Base-by-base conservation (phyloP, 495 filamentous ascomycete genomes). In the Podospora pseudopauciseta region DNA sequence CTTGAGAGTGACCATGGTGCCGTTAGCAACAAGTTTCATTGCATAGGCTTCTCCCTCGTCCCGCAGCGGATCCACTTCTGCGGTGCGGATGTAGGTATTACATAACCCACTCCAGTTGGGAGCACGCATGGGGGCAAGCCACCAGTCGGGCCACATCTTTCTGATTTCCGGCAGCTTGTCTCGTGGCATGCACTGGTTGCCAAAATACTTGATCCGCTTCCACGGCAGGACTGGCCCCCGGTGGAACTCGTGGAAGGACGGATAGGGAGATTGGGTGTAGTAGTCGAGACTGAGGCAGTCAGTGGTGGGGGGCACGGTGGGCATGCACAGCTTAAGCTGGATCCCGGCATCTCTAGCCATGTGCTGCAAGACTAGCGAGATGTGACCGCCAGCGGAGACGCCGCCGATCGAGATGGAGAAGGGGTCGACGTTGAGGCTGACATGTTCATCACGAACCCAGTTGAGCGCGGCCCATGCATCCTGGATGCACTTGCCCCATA, bases 11-110 rank as follows among this genome's bases (percentile, higher is more conserved):
- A 85, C 82, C 71, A 80, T 78, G 63, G 75, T 80, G 9, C 84
- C 84, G 1, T 75, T 79, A 53, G 81, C 78, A 28, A 84, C 67
- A 19, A 86, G 72, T 65, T 81, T 82, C 67, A 71, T 66, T 1
- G 77, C 83, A 68, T 86, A 86, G 0, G 81, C 81, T 72, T 85
- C 83, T 0, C 83, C 84, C 71, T 86, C 84, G 70, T 86, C 84
- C 1, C 84, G 70, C 63, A 86, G 65, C 0, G 83, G 80, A 65
- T 86, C 84, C 64, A 78, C 79, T 13, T 82, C 81, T 16, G 79
- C 83, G 0, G 84, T 85, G 32, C 80, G 77, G 26, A 86, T 77
- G 34, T 82, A 81, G 0, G 83, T 85, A 19, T 79, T 77, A 39
- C 81, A 78, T 11, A 86, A 70, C 1, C 72, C 70, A 2, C 61